Percentiles rank a stretch among this genome's conserved stretches.
These are phyloP conservation scores for Globisporangium spiculum DNA, from an alignment of 352 stramenopile species.

Conservation along the genomic window DNA sequence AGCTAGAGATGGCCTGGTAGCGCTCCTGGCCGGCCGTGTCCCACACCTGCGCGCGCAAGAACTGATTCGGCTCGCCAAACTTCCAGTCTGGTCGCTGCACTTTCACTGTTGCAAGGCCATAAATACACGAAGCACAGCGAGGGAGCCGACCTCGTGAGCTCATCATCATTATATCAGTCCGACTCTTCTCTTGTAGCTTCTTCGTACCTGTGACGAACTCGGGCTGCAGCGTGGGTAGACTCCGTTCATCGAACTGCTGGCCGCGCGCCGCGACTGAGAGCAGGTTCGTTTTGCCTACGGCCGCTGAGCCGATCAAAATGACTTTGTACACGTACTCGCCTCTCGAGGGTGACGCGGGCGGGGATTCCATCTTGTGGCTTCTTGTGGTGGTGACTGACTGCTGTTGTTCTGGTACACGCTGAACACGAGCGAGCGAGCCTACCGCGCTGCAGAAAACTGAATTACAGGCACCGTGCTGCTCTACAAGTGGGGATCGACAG, in stretches of 20 bases:
- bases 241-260: conserved; percentile 55
- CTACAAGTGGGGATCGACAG: not conserved
- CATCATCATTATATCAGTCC: not conserved
- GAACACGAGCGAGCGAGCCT: not conserved
- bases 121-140: not conserved
- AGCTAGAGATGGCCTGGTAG: conserved; percentile 72
- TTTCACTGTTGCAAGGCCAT: conserved; percentile 34
- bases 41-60: conserved; percentile 67
- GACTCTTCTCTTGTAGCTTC: not conserved
- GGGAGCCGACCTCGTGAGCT: not conserved
- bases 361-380: conserved; percentile 22
- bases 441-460: not conserved
- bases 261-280: conserved; percentile 52
- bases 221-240: conserved; percentile 46
- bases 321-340: conserved; percentile 58
- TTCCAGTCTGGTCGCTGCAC: conserved; percentile 67
- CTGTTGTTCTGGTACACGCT: not conserved
- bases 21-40: conserved; percentile 69
- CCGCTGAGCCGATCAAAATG: conserved; percentile 57
- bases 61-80: conserved; percentile 62
- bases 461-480: not conserved
- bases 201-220: conserved; percentile 58
- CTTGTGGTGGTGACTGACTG: not conserved
- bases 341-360: conserved; percentile 37
- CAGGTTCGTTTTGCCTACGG: conserved; percentile 67